phyloP scores from a whole-genome alignment of 2,329 filamentous ascomycete genomes.

The Talaromyces piceae region DNA sequence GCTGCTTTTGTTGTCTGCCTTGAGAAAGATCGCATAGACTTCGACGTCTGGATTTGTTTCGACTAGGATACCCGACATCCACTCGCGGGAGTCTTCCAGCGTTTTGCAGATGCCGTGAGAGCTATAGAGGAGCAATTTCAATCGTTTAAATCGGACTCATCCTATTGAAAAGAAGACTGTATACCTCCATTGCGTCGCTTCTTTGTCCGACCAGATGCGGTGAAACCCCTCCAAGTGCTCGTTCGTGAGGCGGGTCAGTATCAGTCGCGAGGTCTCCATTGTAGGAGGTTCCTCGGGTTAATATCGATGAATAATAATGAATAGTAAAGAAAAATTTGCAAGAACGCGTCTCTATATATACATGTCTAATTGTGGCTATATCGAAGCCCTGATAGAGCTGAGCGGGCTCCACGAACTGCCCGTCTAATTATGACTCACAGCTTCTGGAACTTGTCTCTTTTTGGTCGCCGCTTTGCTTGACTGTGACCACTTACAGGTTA shows the following conservation, averaged over 20 bases:
- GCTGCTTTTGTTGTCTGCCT: not conserved
- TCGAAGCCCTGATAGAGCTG: not conserved
- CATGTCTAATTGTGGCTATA: not conserved
- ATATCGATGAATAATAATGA: too few species aligned
- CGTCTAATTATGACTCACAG: not conserved
- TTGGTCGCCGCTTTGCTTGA: not conserved
- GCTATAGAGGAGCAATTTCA: not conserved
- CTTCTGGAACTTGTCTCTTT: not conserved
- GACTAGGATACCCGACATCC: slow-evolving; percentile 9
- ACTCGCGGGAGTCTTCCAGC: slow-evolving; percentile 7
- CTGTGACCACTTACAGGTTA: not conserved
- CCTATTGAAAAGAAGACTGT: not conserved
- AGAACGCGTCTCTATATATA: not conserved
- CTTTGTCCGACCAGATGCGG: not conserved
- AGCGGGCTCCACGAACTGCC: not conserved
- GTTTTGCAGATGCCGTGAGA: slow-evolving; percentile 9
- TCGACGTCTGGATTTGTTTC: slow-evolving; percentile 8
- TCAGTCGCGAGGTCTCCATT: not conserved
- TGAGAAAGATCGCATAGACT: slow-evolving; percentile 12
- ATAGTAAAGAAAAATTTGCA: not conserved
- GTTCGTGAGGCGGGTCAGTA: not conserved
- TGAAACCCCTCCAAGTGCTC: not conserved
- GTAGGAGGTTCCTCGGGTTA: too few species aligned
- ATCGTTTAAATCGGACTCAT: not conserved
- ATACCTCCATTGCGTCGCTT: not conserved